Conservation (phyloP, 768 basidiomycete genomes). For the Boletus reticuloceps region DNA sequence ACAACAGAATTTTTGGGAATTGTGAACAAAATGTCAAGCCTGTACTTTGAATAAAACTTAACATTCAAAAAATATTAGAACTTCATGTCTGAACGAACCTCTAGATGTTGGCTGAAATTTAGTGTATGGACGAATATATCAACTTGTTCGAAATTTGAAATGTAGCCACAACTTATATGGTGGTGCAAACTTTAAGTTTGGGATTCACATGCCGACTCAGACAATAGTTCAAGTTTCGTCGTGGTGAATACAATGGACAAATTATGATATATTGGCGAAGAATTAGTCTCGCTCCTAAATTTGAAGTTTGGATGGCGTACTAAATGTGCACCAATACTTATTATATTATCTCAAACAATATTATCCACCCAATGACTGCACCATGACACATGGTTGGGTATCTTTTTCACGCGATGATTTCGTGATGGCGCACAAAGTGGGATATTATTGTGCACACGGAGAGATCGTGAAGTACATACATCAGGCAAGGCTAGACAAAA, state of each 20-base stretch:
- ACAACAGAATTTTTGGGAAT: background rate
- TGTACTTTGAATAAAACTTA: background rate
- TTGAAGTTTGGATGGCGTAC: background rate
- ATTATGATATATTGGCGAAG: background rate
- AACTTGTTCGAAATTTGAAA: background rate
- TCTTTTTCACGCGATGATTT: background rate
- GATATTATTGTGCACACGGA: too few relatives aligned
- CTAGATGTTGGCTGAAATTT: background rate
- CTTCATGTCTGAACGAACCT: background rate
- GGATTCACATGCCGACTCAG: background rate
- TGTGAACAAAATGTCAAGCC: background rate
- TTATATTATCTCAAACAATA: background rate
- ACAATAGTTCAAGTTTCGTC: background rate
- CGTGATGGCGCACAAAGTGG: background rate
- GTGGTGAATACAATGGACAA: background rate
- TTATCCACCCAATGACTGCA: background rate
- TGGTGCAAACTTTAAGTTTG: background rate
- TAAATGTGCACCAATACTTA: background rate
- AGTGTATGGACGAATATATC: background rate
- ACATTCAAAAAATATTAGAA: background rate
- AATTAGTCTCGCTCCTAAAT: background rate
- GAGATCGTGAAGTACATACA: too few relatives aligned
- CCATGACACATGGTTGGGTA: too few relatives aligned
- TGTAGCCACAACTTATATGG: background rate
- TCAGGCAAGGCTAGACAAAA: too few relatives aligned